Evolutionary conservation across 768 basidiomycete species (phyloP).

Genomic region (Naganishia vaughanmartiniae): DNA sequence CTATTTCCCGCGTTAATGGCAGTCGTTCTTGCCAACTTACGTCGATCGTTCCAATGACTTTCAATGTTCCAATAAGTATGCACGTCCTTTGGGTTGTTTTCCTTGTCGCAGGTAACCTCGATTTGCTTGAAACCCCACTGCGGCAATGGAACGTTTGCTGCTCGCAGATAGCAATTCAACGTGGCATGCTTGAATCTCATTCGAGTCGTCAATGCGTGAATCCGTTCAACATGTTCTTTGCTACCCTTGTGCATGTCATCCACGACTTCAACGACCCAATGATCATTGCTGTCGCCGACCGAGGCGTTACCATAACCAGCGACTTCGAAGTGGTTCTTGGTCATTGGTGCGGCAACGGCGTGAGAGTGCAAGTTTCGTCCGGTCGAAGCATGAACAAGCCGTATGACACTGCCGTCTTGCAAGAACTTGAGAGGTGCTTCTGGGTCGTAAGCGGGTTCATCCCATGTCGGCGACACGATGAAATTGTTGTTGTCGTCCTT

Average conservation of each 20-base stretch:
- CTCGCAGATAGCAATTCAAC: conserved; percentile 82
- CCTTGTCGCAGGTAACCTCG: conserved; percentile 89
- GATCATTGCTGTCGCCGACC: conserved; percentile 80
- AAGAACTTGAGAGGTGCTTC: conserved; percentile 63
- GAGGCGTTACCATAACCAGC: conserved; percentile 90
- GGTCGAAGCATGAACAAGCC: conserved; percentile 77
- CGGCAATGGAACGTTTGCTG: conserved; percentile 81
- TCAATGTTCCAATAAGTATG: conserved; percentile 99
- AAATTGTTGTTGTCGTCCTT: conserved; percentile 98
- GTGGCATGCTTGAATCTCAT: conserved; percentile 74
- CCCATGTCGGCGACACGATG: conserved; percentile 76
- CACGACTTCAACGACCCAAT: conserved; percentile 90
- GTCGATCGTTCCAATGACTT: conserved; percentile 89
- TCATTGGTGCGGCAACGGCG: conserved; percentile 76
- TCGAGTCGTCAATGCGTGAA: conserved; percentile 88
- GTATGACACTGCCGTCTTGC: conserved; percentile 70
- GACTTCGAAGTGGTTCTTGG: conserved; percentile 86
- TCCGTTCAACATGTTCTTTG: conserved; percentile 59
- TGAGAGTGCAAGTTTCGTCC: conserved; percentile 92
- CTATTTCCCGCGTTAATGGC: not conserved
- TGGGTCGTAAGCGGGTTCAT: conserved; percentile 67
- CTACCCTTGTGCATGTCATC: conserved; percentile 72
- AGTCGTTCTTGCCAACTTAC: conserved; percentile 59
- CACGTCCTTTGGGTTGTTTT: conserved; percentile 71
- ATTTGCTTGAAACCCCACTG: conserved; percentile 99